These are phyloP conservation scores for Lasiosphaeris hirsuta DNA, from an alignment of 495 filamentous ascomycete species.

Conservation along the genomic window DNA sequence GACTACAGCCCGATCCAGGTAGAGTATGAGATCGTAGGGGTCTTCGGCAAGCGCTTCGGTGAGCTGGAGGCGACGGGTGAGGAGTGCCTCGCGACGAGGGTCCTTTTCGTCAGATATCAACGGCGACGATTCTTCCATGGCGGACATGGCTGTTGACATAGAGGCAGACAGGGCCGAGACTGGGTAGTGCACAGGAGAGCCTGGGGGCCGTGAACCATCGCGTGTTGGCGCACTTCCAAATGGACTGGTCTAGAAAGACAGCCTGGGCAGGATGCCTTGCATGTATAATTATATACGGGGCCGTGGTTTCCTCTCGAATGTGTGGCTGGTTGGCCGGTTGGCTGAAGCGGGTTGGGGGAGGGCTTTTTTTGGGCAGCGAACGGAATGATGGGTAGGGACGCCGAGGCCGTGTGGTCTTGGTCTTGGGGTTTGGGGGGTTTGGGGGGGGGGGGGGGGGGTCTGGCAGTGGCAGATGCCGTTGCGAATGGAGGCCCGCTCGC, in stretches of 20 bases:
- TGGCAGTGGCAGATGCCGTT: neutral
- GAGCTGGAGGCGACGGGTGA: slow-evolving; percentile 43
- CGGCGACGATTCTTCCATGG: slow-evolving; percentile 40
- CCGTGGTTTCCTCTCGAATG: no score
- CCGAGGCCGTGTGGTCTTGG: neutral
- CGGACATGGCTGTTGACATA: neutral
- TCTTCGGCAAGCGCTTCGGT: slow-evolving; percentile 47
- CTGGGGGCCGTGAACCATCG: slow-evolving; percentile 3
- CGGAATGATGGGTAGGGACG: neutral
- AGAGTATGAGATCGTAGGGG: slow-evolving; percentile 76
- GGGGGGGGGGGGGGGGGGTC: neutral
- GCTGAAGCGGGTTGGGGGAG: no score
- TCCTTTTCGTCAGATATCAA: slow-evolving; percentile 32
- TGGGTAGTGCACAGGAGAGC: slow-evolving; percentile 6
- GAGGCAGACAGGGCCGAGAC: slow-evolving; percentile 7
- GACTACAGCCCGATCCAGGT: slow-evolving; percentile 66
- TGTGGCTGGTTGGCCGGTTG: no score
- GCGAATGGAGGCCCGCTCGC: neutral
- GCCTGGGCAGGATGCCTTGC: slow-evolving; percentile 3
- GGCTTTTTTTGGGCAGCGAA: no score
- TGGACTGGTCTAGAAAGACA: slow-evolving; percentile 25
- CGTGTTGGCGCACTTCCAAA: slow-evolving; percentile 6
- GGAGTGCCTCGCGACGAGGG: slow-evolving; percentile 36
- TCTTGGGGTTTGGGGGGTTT: neutral
- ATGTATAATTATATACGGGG: slow-evolving; percentile 12